Evolutionary conservation across 441 rosid genomes (phyloP).

Genomic region (Cnidoscolus chayamansa): DNA sequence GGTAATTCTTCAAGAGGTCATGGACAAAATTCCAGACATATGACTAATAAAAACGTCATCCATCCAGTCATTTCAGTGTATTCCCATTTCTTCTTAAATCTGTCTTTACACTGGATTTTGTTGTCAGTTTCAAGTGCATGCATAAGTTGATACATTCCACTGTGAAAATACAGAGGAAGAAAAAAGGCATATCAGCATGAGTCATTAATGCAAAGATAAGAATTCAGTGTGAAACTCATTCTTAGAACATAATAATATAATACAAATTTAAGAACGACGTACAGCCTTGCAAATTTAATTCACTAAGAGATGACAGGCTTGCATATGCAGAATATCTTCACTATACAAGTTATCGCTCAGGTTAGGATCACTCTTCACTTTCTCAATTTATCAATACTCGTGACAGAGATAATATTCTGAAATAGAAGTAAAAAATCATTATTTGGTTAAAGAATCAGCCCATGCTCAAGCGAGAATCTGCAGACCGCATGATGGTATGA

Average conservation of each 20-base stretch:
- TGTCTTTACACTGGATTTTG: background rate
- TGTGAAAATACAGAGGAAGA: too few relatives aligned
- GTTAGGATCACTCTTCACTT: slow-evolving; percentile 44
- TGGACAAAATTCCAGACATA: slow-evolving; percentile 51
- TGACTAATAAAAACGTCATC: background rate
- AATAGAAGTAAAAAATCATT: slow-evolving; percentile 1
- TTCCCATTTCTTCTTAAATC: too few relatives aligned
- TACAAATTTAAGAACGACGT: slow-evolving; percentile 10
- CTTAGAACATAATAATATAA: slow-evolving; percentile 18
- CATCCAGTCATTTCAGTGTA: background rate
- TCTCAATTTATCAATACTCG: slow-evolving; percentile 17
- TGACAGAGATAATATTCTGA: slow-evolving; percentile 28
- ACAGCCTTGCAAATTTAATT: slow-evolving; percentile 7
- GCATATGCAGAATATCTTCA: slow-evolving; percentile 17
- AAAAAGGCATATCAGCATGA: background rate
- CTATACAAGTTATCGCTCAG: slow-evolving; percentile 45
- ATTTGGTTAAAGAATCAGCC: slow-evolving; percentile 29
- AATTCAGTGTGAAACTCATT: slow-evolving; percentile 17
- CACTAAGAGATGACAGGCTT: slow-evolving; percentile 2
- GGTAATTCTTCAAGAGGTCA: slow-evolving; percentile 64
- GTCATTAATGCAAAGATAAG: background rate
- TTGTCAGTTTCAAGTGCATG: background rate
- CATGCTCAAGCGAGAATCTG: slow-evolving; percentile 68
- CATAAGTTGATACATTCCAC: background rate
- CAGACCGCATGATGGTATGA: slow-evolving; percentile 49